These are phyloP conservation scores for Phalaenopsis hybrid DNA, from an alignment of 116 monocot species.

Conservation along the genomic window DNA sequence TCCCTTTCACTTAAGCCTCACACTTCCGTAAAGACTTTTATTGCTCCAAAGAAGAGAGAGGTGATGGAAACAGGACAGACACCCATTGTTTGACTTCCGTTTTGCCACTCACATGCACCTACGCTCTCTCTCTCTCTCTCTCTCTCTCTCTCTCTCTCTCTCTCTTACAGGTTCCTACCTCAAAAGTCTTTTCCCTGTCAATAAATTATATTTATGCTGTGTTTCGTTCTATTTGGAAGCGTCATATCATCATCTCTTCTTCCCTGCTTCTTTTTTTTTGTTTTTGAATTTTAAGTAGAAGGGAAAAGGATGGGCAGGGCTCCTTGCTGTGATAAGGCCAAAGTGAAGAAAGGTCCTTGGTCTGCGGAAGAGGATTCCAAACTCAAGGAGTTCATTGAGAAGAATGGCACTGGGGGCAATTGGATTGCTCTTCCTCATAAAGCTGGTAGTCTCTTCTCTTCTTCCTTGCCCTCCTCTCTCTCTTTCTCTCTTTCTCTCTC, in stretches of 20 bases:
- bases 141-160: background rate
- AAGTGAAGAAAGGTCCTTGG: slow-evolving; percentile 12
- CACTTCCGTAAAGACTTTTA: slow-evolving; percentile 4
- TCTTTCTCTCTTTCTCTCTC: background rate
- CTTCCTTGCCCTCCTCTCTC: background rate
- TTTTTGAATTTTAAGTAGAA: background rate
- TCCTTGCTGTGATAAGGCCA: slow-evolving; percentile 12
- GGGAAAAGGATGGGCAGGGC: background rate
- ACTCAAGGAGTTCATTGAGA: slow-evolving; percentile 11
- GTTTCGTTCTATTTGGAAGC: background rate
- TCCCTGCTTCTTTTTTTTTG: background rate
- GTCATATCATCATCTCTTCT: background rate
- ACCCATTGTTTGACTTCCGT: background rate
- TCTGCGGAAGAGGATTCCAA: slow-evolving; percentile 10
- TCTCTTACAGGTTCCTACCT: background rate
- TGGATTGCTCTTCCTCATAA: background rate
- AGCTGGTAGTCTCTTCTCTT: background rate
- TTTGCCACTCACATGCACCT: background rate
- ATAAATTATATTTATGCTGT: background rate
- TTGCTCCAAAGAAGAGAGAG: background rate
- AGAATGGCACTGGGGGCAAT: background rate
- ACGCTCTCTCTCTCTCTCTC: background rate
- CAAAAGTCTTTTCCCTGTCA: background rate
- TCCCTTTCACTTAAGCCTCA: slow-evolving; percentile 5
- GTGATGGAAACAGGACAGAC: slow-evolving; percentile 1